A percentile compares a stretch with the other conserved stretches of the same genome.
Conservation (phyloP, 768 basidiomycete species). For the Tylopilus sp. region DNA sequence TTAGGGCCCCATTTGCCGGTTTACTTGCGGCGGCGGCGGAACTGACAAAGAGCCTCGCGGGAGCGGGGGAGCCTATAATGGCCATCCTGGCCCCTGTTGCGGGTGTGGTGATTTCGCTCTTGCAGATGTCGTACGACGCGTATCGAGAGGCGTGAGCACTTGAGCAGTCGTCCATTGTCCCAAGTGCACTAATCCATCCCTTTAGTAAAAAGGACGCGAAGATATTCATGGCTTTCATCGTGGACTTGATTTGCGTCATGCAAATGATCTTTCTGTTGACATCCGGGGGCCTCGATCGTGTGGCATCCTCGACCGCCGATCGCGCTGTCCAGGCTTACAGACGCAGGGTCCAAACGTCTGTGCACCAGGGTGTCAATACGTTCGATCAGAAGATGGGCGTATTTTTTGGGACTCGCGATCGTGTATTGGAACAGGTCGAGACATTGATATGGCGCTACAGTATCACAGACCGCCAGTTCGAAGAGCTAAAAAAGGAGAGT, state of each 20-base stretch:
- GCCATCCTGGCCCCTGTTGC: background rate
- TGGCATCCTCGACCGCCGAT: background rate
- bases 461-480: conserved; percentile 4
- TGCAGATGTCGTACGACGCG: background rate
- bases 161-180: background rate
- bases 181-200: background rate
- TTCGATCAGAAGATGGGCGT: conserved; percentile 6
- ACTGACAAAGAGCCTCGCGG: background rate
- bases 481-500: background rate
- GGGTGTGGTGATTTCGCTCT: background rate
- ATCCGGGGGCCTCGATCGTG: background rate
- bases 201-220: conserved; percentile 9
- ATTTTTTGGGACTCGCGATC: conserved; percentile 4
- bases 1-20: conserved; percentile 1
- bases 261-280: conserved; percentile 9
- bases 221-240: conserved; percentile 12
- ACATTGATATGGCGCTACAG: conserved; percentile 12
- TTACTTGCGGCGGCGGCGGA: background rate
- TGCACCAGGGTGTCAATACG: background rate
- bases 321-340: conserved; percentile 4
- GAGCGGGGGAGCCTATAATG: background rate
- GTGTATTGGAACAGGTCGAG: conserved; percentile 13
- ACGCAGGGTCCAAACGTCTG: background rate
- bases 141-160: conserved; percentile 10
- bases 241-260: conserved; percentile 17